These are phyloP conservation scores for Phytophthora kernoviae DNA, from an alignment of 352 stramenopile genomes.

Conservation along the genomic window DNA sequence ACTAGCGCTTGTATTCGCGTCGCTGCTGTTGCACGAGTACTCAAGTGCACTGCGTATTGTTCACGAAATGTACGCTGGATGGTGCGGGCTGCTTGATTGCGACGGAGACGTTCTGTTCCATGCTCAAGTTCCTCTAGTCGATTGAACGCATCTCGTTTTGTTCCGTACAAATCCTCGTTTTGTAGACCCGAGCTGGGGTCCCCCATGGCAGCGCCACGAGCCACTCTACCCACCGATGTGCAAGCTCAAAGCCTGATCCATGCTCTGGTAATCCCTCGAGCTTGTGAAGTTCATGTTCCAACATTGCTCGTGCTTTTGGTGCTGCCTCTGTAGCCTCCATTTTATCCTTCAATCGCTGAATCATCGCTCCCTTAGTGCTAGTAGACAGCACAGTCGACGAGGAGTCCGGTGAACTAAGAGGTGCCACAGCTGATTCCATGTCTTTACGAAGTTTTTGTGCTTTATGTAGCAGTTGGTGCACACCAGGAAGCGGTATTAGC, in stretches of 20 bases:
- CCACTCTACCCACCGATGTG: constrained; percentile 67
- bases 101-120: neutral
- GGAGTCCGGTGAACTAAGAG: neutral
- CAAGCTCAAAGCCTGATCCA: constrained; percentile 35
- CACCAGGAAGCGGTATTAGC: constrained; percentile 59
- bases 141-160: constrained; percentile 40
- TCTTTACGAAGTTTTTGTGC: constrained; percentile 21
- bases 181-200: constrained; percentile 30
- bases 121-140: constrained; percentile 47
- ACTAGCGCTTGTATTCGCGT: constrained; percentile 41
- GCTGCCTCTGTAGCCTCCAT: constrained; percentile 27
- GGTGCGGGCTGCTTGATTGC: constrained; percentile 27
- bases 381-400: neutral
- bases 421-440: neutral
- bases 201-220: constrained; percentile 59
- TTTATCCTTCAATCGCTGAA: constrained; percentile 26
- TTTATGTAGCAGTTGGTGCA: constrained; percentile 47
- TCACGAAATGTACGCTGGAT: constrained; percentile 57
- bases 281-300: constrained; percentile 59
- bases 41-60: constrained; percentile 35
- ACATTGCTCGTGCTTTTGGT: constrained; percentile 27
- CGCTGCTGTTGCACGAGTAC: constrained; percentile 27
- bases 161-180: constrained; percentile 22
- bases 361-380: constrained; percentile 12
- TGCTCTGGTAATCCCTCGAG: constrained; percentile 33